These are phyloP conservation scores for Botrytis fragariae DNA, from an alignment of 2,329 filamentous ascomycete species.

Conservation along the genomic window DNA sequence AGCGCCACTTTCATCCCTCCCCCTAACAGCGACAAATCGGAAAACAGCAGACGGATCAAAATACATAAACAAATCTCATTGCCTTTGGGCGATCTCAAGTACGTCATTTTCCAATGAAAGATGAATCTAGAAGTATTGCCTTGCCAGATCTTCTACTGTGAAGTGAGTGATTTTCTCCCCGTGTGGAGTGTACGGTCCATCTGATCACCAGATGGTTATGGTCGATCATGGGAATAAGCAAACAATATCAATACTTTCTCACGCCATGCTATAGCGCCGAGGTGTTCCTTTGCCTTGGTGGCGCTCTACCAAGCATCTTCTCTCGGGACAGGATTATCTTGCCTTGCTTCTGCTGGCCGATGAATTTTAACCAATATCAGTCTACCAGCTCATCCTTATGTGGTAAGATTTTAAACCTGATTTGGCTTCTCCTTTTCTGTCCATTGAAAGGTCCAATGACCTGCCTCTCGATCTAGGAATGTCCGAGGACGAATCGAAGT, in stretches of 20 bases:
- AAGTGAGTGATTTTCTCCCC: background rate
- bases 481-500: background rate
- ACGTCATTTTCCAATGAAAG: background rate
- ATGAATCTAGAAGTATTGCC: background rate
- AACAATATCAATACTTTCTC: background rate
- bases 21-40: no score
- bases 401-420: background rate
- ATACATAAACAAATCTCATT: background rate
- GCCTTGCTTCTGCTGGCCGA: background rate
- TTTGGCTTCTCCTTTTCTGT: background rate
- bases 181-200: background rate
- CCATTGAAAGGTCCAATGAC: no score
- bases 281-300: background rate
- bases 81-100: background rate
- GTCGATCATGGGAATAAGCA: background rate
- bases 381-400: background rate
- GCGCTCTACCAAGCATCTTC: background rate
- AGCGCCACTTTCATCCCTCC: no score
- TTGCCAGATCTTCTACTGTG: background rate
- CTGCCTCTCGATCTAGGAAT: background rate
- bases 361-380: background rate
- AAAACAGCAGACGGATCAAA: no score
- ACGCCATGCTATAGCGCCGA: no score
- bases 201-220: background rate
- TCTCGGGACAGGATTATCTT: background rate